These are phyloP conservation scores for Leccinum pallidistipes DNA, from an alignment of 1,284 basidiomycete genomes.

Conservation along the genomic window DNA sequence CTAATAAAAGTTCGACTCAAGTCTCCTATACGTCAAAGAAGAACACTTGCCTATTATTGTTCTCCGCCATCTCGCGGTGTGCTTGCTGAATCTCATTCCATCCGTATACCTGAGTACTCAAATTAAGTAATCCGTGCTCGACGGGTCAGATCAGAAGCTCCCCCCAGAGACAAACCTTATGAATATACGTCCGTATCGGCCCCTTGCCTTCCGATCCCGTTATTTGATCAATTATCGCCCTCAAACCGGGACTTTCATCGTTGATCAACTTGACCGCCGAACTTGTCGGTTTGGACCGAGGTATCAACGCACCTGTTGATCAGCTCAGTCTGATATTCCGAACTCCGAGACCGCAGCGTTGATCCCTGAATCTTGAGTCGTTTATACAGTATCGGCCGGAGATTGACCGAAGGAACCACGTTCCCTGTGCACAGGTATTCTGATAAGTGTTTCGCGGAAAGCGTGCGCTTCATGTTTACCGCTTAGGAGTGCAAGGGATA, in stretches of 20 bases:
- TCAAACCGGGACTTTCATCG: conserved; percentile 37
- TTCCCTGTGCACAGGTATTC: conserved; percentile 49
- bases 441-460: conserved; percentile 27
- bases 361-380: conserved; percentile 89
- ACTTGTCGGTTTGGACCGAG: conserved; percentile 34
- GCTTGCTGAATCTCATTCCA: conserved; percentile 86
- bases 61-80: conserved; percentile 85
- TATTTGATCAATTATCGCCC: conserved; percentile 57
- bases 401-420: conserved; percentile 61
- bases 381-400: conserved; percentile 78
- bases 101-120: conserved; percentile 59
- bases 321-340: conserved; percentile 79
- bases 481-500: conserved; percentile 66
- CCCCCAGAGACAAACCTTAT: conserved; percentile 52
- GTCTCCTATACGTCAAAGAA: conserved; percentile 1
- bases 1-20: conserved; percentile 30
- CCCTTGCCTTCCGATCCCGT: conserved; percentile 57
- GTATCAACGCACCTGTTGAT: conserved; percentile 54
- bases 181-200: conserved; percentile 71
- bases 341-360: conserved; percentile 79
- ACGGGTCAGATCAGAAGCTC: conserved; percentile 17
- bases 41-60: conserved; percentile 63
- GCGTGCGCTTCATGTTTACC: conserved; percentile 44
- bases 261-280: neutral
- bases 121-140: conserved; percentile 15